Evolutionary conservation across 805 yeast species (phyloP).

Genomic region (Lipomyces chichibuensis): DNA sequence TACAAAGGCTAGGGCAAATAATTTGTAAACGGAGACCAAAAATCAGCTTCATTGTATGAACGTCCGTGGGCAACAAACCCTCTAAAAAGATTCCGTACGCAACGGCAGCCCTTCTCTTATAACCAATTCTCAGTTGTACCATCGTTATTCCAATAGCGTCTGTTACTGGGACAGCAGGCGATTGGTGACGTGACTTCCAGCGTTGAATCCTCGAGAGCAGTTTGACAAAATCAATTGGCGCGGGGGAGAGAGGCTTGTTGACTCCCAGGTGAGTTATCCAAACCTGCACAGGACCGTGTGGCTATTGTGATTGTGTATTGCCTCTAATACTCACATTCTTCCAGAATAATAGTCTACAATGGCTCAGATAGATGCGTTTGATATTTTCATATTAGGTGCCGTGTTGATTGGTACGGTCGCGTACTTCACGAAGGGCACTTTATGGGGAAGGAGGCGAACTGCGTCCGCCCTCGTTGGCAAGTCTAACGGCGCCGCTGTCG

Average conservation of each 20-base stretch:
- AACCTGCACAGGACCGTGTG: neutral
- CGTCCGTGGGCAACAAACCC: neutral
- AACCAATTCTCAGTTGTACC: neutral
- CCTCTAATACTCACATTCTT: neutral
- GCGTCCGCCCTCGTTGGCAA: neutral
- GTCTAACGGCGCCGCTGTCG: constrained; percentile 11
- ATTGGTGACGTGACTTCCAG: neutral
- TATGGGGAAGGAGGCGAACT: constrained; percentile 48
- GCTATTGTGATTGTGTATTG: neutral
- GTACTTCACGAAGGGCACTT: constrained; percentile 66
- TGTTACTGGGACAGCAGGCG: neutral
- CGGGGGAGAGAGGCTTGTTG: neutral
- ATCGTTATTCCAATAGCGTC: neutral
- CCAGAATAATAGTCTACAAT: neutral
- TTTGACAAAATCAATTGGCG: neutral
- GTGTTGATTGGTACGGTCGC: constrained; percentile 66
- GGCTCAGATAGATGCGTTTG: constrained; percentile 64
- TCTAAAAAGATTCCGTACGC: neutral
- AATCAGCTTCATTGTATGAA: no score
- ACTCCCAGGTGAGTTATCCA: neutral
- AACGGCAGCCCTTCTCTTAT: neutral
- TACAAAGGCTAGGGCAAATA: neutral
- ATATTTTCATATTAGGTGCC: constrained; percentile 66
- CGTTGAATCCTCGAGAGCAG: neutral
- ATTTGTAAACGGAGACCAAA: no score